Evolutionary conservation across 352 stramenopile genomes (phyloP).

Genomic region (Salisapilia sapeloensis): DNA sequence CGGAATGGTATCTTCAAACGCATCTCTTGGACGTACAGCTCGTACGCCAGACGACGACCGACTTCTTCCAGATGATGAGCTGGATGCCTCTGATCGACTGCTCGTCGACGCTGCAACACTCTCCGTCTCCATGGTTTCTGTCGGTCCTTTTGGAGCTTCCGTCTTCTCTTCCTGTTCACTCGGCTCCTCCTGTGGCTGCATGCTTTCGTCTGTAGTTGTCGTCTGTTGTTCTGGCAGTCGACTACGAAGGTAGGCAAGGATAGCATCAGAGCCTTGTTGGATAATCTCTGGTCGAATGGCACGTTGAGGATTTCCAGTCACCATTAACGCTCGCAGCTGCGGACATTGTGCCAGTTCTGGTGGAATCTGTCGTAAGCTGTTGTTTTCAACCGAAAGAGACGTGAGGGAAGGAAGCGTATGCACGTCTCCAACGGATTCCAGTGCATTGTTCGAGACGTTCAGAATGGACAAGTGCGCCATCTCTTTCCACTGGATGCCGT

Average conservation of each 20-base stretch:
- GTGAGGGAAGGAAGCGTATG: constrained; percentile 39
- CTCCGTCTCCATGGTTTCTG: too few relatives aligned
- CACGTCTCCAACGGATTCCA: constrained; percentile 42
- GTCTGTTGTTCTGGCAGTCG: constrained; percentile 14
- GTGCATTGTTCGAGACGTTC: constrained; percentile 50
- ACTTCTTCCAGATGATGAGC: too few relatives aligned
- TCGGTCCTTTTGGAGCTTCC: too few relatives aligned
- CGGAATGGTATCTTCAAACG: too few relatives aligned
- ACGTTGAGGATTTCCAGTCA: constrained; percentile 63
- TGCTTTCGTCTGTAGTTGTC: neutral
- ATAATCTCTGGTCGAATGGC: constrained; percentile 45
- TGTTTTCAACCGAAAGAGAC: constrained; percentile 69
- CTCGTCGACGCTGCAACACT: too few relatives aligned
- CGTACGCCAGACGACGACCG: too few relatives aligned
- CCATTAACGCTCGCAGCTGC: constrained; percentile 34
- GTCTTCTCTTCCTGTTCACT: too few relatives aligned
- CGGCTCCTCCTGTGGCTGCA: too few relatives aligned
- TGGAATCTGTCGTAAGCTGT: constrained; percentile 66
- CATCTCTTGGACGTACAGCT: too few relatives aligned
- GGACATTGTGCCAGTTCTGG: constrained; percentile 32
- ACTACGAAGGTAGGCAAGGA: constrained; percentile 58
- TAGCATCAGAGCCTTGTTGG: constrained; percentile 44
- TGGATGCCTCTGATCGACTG: too few relatives aligned
- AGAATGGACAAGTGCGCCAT: constrained; percentile 49
- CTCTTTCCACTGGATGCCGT: constrained; percentile 31